Base-by-base conservation (phyloP, 2,329 filamentous ascomycete species). In the Dactylellina haptotyla region DNA sequence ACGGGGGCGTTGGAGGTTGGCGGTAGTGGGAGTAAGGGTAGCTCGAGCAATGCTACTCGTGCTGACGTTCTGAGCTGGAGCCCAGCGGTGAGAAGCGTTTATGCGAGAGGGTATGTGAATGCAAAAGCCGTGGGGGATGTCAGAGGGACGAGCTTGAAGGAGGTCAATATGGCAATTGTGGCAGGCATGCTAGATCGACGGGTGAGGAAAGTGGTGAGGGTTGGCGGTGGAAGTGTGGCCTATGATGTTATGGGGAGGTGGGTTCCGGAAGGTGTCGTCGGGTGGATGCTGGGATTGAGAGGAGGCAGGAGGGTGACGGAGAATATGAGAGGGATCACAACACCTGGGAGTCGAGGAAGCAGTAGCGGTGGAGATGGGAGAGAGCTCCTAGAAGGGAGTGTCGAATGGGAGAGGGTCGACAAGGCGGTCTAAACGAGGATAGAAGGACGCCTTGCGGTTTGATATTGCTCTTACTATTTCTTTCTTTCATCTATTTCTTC, bases 1-100 rank as follows among this genome's bases (percentile, higher is more conserved):
- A 88, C 98, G 1, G 95, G 95, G 69, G 93, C 92, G 20, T 92
- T 99, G 80, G 94, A 98, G 81, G 88, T 94, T 77, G 87, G 88
- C 4, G 82, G 51, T 3, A 62, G 81, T 79, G 83, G 79, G 76
- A 79, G 77, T 73, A 79, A 77, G 77, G 83, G 78, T 79, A 79
- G 77, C 20, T 76, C 78, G 8, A 76, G 75, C 4, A 76, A 9
- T 5, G 75, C 76, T 5, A 66, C 54, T 6, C 51, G 77, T 8
- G 80, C 81, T 10, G 87, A 89, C 72, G 84, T 87, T 1, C 82
- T 89, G 1, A 83, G 85, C 54, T 92, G 90, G 90, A 84, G 87
- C 4, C 85, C 88, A 46, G 82, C 84, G 28, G 85, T 87, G 10
- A 83, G 87, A 39, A 83, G 85, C 75, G 83, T 85, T n/a, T 90